phyloP scores from a whole-genome alignment of 441 rosid genomes.

The Mallotus repandus region DNA sequence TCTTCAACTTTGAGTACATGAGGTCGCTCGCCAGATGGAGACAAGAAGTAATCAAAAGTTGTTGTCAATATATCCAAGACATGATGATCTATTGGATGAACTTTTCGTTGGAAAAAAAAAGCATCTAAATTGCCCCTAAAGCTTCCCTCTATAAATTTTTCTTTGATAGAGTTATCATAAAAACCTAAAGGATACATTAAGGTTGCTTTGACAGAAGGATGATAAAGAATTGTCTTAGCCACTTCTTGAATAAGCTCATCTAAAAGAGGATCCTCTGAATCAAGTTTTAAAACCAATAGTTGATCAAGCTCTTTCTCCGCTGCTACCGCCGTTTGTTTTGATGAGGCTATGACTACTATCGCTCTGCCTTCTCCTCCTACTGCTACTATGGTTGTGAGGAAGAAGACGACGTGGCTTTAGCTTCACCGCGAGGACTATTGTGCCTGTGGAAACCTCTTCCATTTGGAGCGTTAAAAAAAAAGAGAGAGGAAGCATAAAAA shows the following conservation, averaged over 20 bases:
- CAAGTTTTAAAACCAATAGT: conserved; percentile 37
- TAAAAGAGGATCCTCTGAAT: conserved; percentile 32
- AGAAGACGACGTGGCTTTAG: no score
- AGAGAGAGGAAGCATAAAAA: no score
- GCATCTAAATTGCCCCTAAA: conserved; percentile 39
- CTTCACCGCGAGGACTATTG: no score
- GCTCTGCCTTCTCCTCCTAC: no score
- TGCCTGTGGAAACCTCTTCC: no score
- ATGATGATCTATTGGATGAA: conserved; percentile 58
- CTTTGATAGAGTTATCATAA: conserved; percentile 32
- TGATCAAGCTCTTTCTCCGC: conserved; percentile 12
- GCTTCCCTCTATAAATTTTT: conserved; percentile 32
- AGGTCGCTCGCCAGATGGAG: conserved; percentile 33
- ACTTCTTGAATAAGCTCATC: conserved; percentile 47
- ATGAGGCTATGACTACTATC: no score
- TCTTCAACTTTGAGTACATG: conserved; percentile 27
- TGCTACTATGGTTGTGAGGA: no score
- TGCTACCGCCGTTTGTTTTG: no score
- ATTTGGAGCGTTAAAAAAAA: no score
- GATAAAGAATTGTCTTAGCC: conserved; percentile 57
- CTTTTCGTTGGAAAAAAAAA: conserved; percentile 36
- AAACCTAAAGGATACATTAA: conserved; percentile 53
- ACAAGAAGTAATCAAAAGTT: conserved; percentile 50
- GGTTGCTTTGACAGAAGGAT: conserved; percentile 55
- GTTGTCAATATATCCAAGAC: conserved; percentile 56